These are phyloP conservation scores for Fusarium humuli DNA, from an alignment of 2,329 filamentous ascomycete species.

Conservation along the genomic window DNA sequence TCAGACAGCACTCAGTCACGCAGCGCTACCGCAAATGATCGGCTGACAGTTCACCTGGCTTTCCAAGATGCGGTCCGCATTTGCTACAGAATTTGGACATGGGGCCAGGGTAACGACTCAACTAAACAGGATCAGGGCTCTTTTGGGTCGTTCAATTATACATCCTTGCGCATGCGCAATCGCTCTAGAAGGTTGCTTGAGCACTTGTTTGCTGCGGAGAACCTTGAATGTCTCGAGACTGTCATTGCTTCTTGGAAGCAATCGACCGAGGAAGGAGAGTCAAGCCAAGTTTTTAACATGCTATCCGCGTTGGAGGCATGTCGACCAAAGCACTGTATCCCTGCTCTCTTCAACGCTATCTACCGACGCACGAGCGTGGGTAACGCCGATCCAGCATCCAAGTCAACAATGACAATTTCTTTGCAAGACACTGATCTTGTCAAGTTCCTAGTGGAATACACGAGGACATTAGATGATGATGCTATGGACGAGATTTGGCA, in stretches of 20 bases:
- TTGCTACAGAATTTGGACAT: constrained; percentile 95
- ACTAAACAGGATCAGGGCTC: constrained; percentile 73
- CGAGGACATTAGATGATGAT: constrained; percentile 91
- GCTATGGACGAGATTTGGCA: constrained; percentile 98
- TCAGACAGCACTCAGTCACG: constrained; percentile 81
- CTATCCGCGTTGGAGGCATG: constrained; percentile 92
- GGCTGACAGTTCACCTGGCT: constrained; percentile 92
- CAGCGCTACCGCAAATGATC: constrained; percentile 89
- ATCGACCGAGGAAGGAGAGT: constrained; percentile 59
- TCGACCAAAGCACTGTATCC: constrained; percentile 89
- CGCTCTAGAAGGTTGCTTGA: constrained; percentile 88
- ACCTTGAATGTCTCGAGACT: constrained; percentile 92
- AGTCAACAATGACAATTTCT: constrained; percentile 89
- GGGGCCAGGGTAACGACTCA: constrained; percentile 76
- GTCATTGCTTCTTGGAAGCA: constrained; percentile 85
- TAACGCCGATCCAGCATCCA: constrained; percentile 80
- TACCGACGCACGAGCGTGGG: constrained; percentile 92
- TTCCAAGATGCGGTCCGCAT: constrained; percentile 96
- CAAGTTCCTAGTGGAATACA: constrained; percentile 90
- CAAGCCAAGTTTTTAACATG: constrained; percentile 80
- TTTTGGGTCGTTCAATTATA: constrained; percentile 87
- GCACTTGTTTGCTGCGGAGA: constrained; percentile 91
- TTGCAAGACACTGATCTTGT: constrained; percentile 86
- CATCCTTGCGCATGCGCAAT: constrained; percentile 90
- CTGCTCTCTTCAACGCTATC: constrained; percentile 94